Evolutionary conservation across 768 basidiomycete genomes (phyloP), one percentile per base, ranked within the genome.

Genomic region (Hortiboletus flavorubellus): DNA sequence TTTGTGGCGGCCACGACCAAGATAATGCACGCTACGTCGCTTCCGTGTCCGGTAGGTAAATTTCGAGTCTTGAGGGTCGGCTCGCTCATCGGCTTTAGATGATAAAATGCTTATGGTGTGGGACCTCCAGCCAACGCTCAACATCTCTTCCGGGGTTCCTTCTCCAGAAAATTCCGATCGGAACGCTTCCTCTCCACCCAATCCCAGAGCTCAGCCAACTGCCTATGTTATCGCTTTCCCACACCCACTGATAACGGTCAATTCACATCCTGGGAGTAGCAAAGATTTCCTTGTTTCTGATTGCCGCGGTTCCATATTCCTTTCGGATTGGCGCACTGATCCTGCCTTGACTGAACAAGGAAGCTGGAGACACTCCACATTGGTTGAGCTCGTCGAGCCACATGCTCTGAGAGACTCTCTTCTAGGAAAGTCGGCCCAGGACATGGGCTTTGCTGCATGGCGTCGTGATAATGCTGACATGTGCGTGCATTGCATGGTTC

Each of bases 71-170:
- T 26, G 44, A 30, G 23, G 12, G 31, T 29, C 56, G 2, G 26
- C 29, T 35, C 49, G 26, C 53, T 59, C 43, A 58, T 40, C 15
- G 37, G 45, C 34, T 40, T 7, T 58, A 89, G 89, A 91, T 61
- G 91, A 92, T 72, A 88, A 83, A 66, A 86, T 87, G 80, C 79
- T 91, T 38, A 87, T 91, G 83, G 83, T 92, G 8, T 92, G 91
- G 91, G 89, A 92, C 70, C 78, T 93, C n/a, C 75, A 80, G 62
- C 89, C 90, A 0, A 65, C 75, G 35, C 51, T 78, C 44, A 71
- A 80, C 51, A 73, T 79, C 41, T 68, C 75, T 35, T 77, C 82
- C 12, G 64, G 60, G 21, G 59, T 62, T 14, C 68, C 72, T 21
- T 66, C 54, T 62, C 68, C 76, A 42, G 70, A 69, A n/a, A 55